Conservation (phyloP, 2,329 filamentous ascomycete species). For the Eurotiales sp. region DNA sequence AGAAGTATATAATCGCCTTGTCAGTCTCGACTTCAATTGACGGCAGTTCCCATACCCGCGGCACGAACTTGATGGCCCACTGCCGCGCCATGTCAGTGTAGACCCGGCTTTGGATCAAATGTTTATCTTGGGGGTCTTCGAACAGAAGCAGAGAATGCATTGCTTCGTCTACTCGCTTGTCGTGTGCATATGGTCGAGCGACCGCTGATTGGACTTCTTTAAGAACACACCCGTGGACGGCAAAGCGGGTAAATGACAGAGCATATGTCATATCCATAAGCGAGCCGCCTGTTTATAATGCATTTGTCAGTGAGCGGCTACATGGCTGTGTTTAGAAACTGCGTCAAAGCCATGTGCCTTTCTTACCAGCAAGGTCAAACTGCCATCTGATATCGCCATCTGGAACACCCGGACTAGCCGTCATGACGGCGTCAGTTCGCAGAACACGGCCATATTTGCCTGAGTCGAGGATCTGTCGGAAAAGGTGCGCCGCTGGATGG, state of each 20-base stretch:
- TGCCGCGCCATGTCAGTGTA: slow-evolving; percentile 29
- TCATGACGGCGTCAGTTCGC: slow-evolving; percentile 24
- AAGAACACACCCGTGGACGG: slow-evolving; percentile 24
- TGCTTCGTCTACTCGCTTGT: slow-evolving; percentile 28
- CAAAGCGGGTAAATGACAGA: slow-evolving; percentile 31
- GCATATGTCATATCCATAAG: slow-evolving; percentile 40
- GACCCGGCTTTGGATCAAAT: slow-evolving; percentile 25
- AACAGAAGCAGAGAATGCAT: slow-evolving; percentile 30
- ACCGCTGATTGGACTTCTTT: slow-evolving; percentile 30
- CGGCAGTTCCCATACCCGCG: slow-evolving; percentile 31
- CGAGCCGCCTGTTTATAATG: slow-evolving; percentile 26
- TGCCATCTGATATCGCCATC: slow-evolving; percentile 37
- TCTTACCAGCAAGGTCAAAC: slow-evolving; percentile 33
- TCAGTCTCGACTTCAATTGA: slow-evolving; percentile 31
- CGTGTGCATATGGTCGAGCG: slow-evolving; percentile 21
- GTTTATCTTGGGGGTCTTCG: slow-evolving; percentile 17
- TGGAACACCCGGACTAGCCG: slow-evolving; percentile 23
- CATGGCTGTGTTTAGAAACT: no score
- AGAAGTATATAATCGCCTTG: slow-evolving; percentile 28
- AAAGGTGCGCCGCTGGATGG: slow-evolving; percentile 38
- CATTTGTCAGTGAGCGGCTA: not conserved
- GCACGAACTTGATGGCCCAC: slow-evolving; percentile 21
- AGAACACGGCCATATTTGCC: slow-evolving; percentile 31
- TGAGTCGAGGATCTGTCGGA: slow-evolving; percentile 32
- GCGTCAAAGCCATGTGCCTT: no score